Evolutionary conservation across 257 asterid genomes (phyloP).

Genomic region (Voacanga thouarsii): DNA sequence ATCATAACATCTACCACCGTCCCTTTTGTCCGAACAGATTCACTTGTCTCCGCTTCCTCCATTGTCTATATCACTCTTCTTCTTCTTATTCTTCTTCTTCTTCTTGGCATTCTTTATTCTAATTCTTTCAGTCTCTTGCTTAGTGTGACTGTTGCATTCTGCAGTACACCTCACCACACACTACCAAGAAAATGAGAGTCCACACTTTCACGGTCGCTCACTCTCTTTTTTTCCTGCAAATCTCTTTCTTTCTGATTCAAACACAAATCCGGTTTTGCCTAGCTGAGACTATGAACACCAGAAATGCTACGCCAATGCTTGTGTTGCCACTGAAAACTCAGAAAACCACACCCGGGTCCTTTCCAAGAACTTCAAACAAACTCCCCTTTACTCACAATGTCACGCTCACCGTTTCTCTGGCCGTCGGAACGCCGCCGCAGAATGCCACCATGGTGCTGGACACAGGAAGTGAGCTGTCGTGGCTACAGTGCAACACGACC

Average conservation of each 20-base stretch:
- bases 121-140: not conserved
- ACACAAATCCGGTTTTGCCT: constrained; percentile 15
- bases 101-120: not conserved
- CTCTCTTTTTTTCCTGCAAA: constrained; percentile 5
- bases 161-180: not conserved
- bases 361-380: constrained; percentile 35
- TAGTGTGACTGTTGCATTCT: constrained; percentile 11
- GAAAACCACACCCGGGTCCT: constrained; percentile 30
- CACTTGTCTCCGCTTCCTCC: not conserved
- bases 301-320: constrained; percentile 20
- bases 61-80: not conserved
- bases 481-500: constrained; percentile 75
- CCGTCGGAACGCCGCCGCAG: constrained; percentile 88
- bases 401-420: constrained; percentile 75
- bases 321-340: constrained; percentile 63
- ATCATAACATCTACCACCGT: not conserved
- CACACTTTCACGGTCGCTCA: not conserved
- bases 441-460: constrained; percentile 91
- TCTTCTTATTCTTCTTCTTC: not conserved
- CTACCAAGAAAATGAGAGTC: constrained; percentile 15
- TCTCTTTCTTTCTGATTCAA: constrained; percentile 8
- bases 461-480: constrained; percentile 94
- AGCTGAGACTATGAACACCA: constrained; percentile 23
- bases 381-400: constrained; percentile 84
- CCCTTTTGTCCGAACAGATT: constrained; percentile 2